Conservation (phyloP, 2,329 filamentous ascomycete genomes). For the Claviceps humidiphila region DNA sequence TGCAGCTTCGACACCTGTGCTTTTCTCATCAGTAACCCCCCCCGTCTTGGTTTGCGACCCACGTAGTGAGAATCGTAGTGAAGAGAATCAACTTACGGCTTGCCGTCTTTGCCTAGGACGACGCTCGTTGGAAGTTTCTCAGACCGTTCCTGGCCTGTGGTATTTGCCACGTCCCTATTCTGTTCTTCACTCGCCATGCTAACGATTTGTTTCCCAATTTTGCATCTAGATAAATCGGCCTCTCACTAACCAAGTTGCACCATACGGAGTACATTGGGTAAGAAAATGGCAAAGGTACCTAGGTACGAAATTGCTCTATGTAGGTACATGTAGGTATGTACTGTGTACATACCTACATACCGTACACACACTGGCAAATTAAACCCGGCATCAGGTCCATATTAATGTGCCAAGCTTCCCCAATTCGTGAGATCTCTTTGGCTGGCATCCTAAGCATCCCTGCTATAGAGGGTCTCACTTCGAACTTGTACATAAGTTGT, state of each 20-base stretch:
- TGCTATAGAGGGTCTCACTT: too few species aligned
- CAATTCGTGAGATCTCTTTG: too few species aligned
- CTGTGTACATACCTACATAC: too few species aligned
- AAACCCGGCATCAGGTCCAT: too few species aligned
- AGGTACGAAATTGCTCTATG: too few species aligned
- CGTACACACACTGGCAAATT: too few species aligned
- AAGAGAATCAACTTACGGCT: conserved; percentile 50
- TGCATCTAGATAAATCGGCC: neutral
- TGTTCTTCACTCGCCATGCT: conserved; percentile 26
- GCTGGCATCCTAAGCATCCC: too few species aligned
- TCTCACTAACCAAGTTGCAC: neutral
- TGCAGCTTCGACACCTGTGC: conserved; percentile 21
- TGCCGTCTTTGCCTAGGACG: conserved; percentile 66
- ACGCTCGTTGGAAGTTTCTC: conserved; percentile 57
- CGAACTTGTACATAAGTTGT: too few species aligned
- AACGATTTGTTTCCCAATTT: neutral
- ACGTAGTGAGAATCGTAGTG: neutral
- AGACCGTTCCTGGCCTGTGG: conserved; percentile 20
- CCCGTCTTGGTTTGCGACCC: neutral
- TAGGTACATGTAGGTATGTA: too few species aligned
- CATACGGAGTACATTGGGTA: too few species aligned
- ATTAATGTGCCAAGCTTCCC: too few species aligned
- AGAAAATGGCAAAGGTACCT: too few species aligned
- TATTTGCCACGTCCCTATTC: conserved; percentile 15
- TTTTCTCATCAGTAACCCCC: neutral